Conservation (phyloP, 805 yeast species). For the Teunomyces barrocoloradensis region DNA sequence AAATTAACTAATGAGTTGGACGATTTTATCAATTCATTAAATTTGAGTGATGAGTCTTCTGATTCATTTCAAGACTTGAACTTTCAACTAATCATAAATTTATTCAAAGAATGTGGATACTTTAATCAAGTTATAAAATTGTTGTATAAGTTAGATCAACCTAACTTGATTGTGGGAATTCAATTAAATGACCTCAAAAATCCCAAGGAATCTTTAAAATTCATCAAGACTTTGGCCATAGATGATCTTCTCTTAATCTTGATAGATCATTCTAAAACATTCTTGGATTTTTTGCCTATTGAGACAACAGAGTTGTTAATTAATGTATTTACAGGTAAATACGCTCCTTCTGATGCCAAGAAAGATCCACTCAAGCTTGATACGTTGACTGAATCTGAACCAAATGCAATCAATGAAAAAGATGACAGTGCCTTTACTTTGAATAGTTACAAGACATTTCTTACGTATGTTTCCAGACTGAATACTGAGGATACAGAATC, state of each 20-base stretch:
- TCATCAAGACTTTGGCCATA: slow-evolving; percentile 63
- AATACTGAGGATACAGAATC: slow-evolving; percentile 1
- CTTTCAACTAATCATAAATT: slow-evolving; percentile 59
- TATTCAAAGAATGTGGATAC: slow-evolving; percentile 73
- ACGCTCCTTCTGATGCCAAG: slow-evolving; percentile 40
- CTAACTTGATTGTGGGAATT: slow-evolving; percentile 73
- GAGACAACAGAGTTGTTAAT: slow-evolving; percentile 81
- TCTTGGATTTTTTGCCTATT: slow-evolving; percentile 69
- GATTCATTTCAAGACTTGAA: slow-evolving; percentile 49
- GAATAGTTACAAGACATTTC: slow-evolving; percentile 32
- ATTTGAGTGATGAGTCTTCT: slow-evolving; percentile 18
- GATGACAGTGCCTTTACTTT: slow-evolving; percentile 22
- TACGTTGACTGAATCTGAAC: neutral
- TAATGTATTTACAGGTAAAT: slow-evolving; percentile 85
- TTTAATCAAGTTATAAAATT: slow-evolving; percentile 63
- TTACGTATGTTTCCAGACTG: slow-evolving; percentile 25
- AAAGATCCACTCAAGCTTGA: slow-evolving; percentile 1
- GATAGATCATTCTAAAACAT: slow-evolving; percentile 58
- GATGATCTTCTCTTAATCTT: slow-evolving; percentile 76
- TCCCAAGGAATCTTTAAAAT: slow-evolving; percentile 58
- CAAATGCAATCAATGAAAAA: slow-evolving; percentile 8
- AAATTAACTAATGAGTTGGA: slow-evolving; percentile 58
- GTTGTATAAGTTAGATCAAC: slow-evolving; percentile 69
- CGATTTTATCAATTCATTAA: slow-evolving; percentile 48
- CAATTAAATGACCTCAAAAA: slow-evolving; percentile 64